phyloP scores from a whole-genome alignment of 2,329 filamentous ascomycete species.

The Cercospora beticola region DNA sequence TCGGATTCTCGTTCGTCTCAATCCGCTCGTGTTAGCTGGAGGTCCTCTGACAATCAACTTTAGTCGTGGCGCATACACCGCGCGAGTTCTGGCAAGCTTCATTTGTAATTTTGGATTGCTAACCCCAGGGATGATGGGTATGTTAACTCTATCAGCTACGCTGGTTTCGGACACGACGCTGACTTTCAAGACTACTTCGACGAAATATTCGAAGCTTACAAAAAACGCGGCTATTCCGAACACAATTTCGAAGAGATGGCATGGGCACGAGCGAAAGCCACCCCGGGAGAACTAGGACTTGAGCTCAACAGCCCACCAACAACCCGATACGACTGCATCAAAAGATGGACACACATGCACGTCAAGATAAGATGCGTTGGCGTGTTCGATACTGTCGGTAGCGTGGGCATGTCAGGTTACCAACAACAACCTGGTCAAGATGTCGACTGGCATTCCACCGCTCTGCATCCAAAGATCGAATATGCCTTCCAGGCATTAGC shows the following conservation, averaged over 20 bases:
- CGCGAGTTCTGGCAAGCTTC: constrained; percentile 34
- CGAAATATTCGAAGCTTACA: constrained; percentile 24
- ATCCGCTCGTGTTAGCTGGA: too few species aligned
- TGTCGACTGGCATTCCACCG: constrained; percentile 21
- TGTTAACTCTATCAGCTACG: not conserved
- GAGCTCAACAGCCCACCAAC: constrained; percentile 11
- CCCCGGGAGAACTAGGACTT: constrained; percentile 20
- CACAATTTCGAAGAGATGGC: constrained; percentile 21
- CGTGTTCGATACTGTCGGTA: constrained; percentile 49
- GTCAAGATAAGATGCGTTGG: constrained; percentile 43
- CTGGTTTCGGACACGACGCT: not conserved
- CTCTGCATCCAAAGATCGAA: constrained; percentile 39
- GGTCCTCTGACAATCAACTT: not conserved
- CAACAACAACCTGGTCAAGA: constrained; percentile 20
- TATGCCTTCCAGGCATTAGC: constrained; percentile 56
- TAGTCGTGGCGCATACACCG: constrained; percentile 33
- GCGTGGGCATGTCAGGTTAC: constrained; percentile 26
- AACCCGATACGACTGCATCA: constrained; percentile 19
- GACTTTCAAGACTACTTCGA: constrained; percentile 16
- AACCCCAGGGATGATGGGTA: constrained; percentile 22
- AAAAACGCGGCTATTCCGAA: constrained; percentile 15
- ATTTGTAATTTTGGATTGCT: constrained; percentile 31
- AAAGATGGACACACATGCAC: constrained; percentile 25
- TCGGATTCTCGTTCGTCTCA: constrained; percentile 35
- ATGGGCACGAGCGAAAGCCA: constrained; percentile 16